These are phyloP conservation scores for Lipomyces sp. DNA, from an alignment of 805 yeast species.

Conservation along the genomic window DNA sequence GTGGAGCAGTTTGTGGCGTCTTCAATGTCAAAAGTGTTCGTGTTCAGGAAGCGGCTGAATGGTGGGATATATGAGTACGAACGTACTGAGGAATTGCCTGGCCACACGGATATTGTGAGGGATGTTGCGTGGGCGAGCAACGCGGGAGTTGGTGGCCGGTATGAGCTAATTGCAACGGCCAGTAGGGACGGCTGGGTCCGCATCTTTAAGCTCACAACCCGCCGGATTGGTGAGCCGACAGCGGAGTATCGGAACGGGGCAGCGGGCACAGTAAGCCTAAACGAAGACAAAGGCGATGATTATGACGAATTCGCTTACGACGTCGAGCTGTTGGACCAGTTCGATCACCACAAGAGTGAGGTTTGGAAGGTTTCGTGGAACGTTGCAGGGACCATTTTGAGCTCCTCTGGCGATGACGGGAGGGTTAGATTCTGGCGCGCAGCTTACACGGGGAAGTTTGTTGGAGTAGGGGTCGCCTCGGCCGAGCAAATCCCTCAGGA, in stretches of 20 bases:
- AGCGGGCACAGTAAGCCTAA: conserved; percentile 2
- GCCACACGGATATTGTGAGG: conserved; percentile 52
- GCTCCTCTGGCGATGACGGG: conserved; percentile 96
- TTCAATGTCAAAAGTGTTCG: conserved; percentile 83
- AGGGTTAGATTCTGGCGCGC: conserved; percentile 90
- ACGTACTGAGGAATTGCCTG: conserved; percentile 58
- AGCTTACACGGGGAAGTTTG: conserved; percentile 81
- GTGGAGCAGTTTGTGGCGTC: conserved; percentile 82
- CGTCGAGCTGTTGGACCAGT: conserved; percentile 66
- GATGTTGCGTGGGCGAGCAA: conserved; percentile 36
- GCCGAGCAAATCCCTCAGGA: conserved; percentile 51
- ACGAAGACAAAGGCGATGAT: conserved; percentile 27
- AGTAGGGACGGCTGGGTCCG: conserved; percentile 93
- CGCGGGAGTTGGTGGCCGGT: conserved; percentile 60
- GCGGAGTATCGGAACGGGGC: conserved; percentile 29
- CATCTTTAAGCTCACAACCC: conserved; percentile 66
- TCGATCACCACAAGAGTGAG: conserved; percentile 80
- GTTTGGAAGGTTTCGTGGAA: conserved; percentile 99
- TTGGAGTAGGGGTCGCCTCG: conserved; percentile 84
- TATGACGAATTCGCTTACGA: conserved; percentile 41
- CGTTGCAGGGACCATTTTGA: conserved; percentile 85
- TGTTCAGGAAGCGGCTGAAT: conserved; percentile 61
- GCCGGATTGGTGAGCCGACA: conserved; percentile 1
- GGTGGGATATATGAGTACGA: conserved; percentile 52
- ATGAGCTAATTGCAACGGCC: conserved; percentile 89